These are phyloP conservation scores for Leccinellum rugosiceps DNA, from an alignment of 768 basidiomycete species.

Conservation along the genomic window DNA sequence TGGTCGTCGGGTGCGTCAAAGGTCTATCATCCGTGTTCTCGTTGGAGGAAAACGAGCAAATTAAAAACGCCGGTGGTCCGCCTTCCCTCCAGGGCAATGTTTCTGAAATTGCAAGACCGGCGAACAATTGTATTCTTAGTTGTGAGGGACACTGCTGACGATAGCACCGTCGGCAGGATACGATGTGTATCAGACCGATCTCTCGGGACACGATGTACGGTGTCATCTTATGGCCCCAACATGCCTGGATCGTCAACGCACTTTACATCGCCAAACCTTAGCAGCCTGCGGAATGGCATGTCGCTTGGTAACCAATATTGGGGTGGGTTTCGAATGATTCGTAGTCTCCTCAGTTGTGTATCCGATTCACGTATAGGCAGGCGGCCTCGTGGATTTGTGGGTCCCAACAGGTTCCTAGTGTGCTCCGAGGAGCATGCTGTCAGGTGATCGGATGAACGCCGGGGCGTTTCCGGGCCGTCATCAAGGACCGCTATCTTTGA, in stretches of 20 bases:
- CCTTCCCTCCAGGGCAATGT: not conserved
- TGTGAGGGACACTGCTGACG: not conserved
- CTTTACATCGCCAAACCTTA: slow-evolving; percentile 6
- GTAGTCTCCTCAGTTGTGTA: not conserved
- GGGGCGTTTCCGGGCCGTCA: not conserved
- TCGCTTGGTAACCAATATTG: not conserved
- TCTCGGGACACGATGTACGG: not conserved
- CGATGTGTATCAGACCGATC: not conserved
- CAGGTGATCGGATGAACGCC: not conserved
- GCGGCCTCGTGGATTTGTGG: not conserved
- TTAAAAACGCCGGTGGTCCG: not conserved
- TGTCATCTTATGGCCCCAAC: not conserved
- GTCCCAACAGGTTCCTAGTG: not conserved
- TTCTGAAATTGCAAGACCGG: not conserved
- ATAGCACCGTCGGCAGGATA: not conserved
- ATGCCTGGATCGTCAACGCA: not conserved
- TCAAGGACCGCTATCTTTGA: not conserved
- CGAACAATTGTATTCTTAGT: not conserved
- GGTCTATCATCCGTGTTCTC: not conserved
- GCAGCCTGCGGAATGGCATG: not conserved
- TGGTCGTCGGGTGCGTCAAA: not conserved
- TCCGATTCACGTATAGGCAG: not conserved
- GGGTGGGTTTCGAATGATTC: not conserved
- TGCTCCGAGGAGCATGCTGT: slow-evolving; percentile 5
- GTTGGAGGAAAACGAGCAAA: not conserved